These are phyloP conservation scores for Croton setiger DNA, from an alignment of 441 rosid species.

Conservation along the genomic window DNA sequence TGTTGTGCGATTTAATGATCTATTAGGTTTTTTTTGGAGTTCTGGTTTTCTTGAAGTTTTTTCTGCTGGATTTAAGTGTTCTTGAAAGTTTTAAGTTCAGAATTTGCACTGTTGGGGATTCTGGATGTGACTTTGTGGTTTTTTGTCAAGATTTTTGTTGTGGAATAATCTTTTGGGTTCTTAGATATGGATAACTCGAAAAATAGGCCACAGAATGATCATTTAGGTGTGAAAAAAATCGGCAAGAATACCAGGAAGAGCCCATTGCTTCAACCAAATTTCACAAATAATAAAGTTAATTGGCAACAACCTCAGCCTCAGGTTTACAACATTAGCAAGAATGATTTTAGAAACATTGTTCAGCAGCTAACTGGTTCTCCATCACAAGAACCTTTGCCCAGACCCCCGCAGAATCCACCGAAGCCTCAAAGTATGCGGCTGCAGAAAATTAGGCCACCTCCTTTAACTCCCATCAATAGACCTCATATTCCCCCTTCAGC, in stretches of 20 bases:
- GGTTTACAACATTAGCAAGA: constrained; percentile 94
- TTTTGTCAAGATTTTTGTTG: background rate
- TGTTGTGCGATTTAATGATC: constrained; percentile 14
- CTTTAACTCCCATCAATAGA: constrained; percentile 61
- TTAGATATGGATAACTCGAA: constrained; percentile 64
- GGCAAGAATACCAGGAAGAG: constrained; percentile 87
- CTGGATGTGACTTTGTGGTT: constrained; percentile 11
- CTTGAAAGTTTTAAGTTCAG: constrained; percentile 4
- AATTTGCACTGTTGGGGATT: background rate
- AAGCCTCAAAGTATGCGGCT: constrained; percentile 69
- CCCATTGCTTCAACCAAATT: constrained; percentile 69
- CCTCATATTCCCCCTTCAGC: constrained; percentile 41
- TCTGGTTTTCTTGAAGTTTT: constrained; percentile 9
- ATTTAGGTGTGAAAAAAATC: constrained; percentile 75
- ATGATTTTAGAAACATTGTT: constrained; percentile 77
- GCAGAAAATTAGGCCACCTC: constrained; percentile 80
- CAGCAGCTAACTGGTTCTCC: constrained; percentile 91
- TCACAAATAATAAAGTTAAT: constrained; percentile 51
- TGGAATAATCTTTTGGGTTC: constrained; percentile 20
- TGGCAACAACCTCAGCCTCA: constrained; percentile 85
- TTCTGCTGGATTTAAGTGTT: constrained; percentile 8
- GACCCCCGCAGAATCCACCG: constrained; percentile 68
- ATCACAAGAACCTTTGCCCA: constrained; percentile 58
- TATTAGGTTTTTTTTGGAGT: constrained; percentile 12
- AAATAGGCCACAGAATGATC: constrained; percentile 62